Evolutionary conservation across 257 asterid genomes (phyloP).

Genomic region (Solanum lycopersicoides): DNA sequence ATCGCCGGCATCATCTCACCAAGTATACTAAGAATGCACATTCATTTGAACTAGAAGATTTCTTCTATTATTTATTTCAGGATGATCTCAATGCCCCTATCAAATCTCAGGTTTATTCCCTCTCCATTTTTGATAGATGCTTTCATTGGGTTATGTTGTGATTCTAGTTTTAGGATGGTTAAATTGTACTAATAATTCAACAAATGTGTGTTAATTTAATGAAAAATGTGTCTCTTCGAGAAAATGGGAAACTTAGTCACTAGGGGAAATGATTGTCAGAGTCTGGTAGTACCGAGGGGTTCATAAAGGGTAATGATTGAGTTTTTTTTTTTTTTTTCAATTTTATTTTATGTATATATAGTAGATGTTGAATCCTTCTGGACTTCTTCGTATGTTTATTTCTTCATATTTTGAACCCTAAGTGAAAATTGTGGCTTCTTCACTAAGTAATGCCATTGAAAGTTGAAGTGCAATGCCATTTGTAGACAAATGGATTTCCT

Average conservation of each 20-base stretch:
- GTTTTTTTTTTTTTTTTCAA: too few relatives aligned
- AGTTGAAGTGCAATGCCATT: neutral
- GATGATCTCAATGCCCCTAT: slow-evolving; percentile 92
- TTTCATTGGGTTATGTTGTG: neutral
- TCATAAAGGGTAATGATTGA: neutral
- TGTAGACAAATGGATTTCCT: neutral
- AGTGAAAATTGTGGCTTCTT: neutral
- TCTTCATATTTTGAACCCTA: neutral
- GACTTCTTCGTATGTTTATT: neutral
- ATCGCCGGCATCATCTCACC: slow-evolving; percentile 38
- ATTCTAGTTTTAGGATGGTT: neutral
- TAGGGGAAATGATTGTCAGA: neutral
- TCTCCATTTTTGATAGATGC: neutral
- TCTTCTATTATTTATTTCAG: slow-evolving; percentile 61
- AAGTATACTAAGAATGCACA: slow-evolving; percentile 13
- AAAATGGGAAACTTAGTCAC: neutral
- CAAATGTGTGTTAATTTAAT: neutral
- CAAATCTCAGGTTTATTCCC: slow-evolving; percentile 31
- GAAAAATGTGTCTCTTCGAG: neutral
- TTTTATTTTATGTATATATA: neutral
- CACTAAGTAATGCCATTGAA: neutral
- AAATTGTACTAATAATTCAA: neutral
- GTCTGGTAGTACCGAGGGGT: neutral
- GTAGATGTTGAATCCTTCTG: neutral
- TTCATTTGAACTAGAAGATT: slow-evolving; percentile 57